Base-by-base conservation (phyloP, 2,329 filamentous ascomycete genomes). In the Hymenoscyphus fraxineus region DNA sequence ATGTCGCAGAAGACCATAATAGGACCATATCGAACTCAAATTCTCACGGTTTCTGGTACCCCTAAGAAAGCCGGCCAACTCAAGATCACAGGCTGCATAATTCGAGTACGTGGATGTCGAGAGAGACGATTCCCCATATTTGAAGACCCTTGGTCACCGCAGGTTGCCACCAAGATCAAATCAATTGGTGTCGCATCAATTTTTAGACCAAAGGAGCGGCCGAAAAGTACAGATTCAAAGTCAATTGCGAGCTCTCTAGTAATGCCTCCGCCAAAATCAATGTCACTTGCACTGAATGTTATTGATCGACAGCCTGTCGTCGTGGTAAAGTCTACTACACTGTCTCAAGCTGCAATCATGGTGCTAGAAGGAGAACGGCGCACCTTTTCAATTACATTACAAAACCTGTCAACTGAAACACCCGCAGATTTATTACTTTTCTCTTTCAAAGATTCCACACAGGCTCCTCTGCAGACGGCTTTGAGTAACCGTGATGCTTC, bases 361-460 rank as follows among this genome's bases (percentile, higher is more conserved):
- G 84, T 99, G 12, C 81, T 99, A 6, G 94, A 98, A 78, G 95
- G 95, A 55, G 94, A 99, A 77, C 85, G 84, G 27, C 88, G 88
- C 70, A 80, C 81, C 0, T 96, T 98, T 73, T 88, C 85, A 0
- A 83, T 97, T 16, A 93, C 90, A 0, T 79, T 98, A 15, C 85
- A 90, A 69, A 99, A 99, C 69, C 80, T 86, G 9, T 95, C 92
- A 0, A 70, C 74, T 6, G 79, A 82, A 0, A 93, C 89, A 1
- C 82, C 91, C 1, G 91, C 92, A 1, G 92, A 97, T 73, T 88
- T 98, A 63, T 80, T 97, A 41, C 82, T 95, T 32, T 92, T 97
- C 65, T 93, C 92, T 0, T 96, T 96, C 75, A 88, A 93, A 70
- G 93, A 97, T 77, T 96, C 93, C 0, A 93, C 92, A 0, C 92